A percentile compares a stretch with the other conserved stretches of the same genome.
Conservation (phyloP, 2,329 filamentous ascomycete genomes). For the Thelonectria blattea region DNA sequence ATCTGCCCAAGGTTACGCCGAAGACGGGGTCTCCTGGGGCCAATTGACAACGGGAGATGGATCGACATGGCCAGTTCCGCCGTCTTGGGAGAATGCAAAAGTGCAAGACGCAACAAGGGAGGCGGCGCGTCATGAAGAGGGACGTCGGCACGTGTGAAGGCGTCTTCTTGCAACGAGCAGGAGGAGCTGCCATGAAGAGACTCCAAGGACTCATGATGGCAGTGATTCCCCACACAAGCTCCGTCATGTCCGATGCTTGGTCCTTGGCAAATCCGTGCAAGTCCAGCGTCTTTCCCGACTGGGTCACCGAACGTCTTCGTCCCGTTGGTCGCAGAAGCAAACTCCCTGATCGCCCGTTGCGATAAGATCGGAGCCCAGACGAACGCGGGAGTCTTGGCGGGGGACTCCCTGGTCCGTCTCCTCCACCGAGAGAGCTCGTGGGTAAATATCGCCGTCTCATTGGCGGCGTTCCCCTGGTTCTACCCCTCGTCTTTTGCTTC, state of each 20-base stretch:
- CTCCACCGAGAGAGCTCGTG: constrained; percentile 30
- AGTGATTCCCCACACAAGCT: constrained; percentile 15
- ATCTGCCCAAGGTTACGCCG: too few species aligned
- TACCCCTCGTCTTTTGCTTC: constrained; percentile 21
- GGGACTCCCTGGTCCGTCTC: constrained; percentile 18
- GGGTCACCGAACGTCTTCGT: constrained; percentile 28
- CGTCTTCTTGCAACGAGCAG: neutral
- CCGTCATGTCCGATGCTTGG: constrained; percentile 31
- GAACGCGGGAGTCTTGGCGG: constrained; percentile 13
- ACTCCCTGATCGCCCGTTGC: constrained; percentile 24
- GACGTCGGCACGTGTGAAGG: constrained; percentile 33
- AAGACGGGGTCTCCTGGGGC: too few species aligned
- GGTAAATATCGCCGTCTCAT: constrained; percentile 24
- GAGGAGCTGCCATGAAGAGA: neutral
- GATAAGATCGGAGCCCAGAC: constrained; percentile 26
- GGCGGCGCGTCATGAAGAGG: constrained; percentile 31
- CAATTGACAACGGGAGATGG: constrained; percentile 17
- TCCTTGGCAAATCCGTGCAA: constrained; percentile 29
- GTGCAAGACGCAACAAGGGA: constrained; percentile 12
- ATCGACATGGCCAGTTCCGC: constrained; percentile 28
- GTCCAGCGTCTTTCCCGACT: constrained; percentile 28
- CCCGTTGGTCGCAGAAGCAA: neutral
- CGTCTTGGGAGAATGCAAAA: constrained; percentile 27
- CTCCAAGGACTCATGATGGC: neutral
- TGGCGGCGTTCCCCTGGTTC: constrained; percentile 25